Evolutionary conservation across 805 yeast species (phyloP), one percentile per base, ranked within the genome.

Genomic region (Wickerhamiella slavikovae): DNA sequence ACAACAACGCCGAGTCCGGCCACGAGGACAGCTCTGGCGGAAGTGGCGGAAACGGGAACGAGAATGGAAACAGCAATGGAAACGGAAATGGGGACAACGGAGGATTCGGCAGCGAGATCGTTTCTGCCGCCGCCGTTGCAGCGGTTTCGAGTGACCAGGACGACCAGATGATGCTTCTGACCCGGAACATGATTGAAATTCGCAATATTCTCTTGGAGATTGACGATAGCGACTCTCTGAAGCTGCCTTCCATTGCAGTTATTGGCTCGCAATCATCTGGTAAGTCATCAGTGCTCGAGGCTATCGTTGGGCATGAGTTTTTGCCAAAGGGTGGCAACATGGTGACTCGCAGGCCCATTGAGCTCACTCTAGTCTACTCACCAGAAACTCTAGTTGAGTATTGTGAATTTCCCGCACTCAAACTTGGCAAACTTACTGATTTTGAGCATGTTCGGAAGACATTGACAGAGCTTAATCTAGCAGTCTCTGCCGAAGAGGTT

Each of bases 301-400:
- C 94, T 5, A 77, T 89, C 34, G 99, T 89, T 4, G 99, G 99
- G n/a, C 93, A 78, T 42, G 95, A 89, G 48, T 89, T 89, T 41
- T 57, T 89, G 34, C 99, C 99, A 21, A 89, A 89, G 51, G 99
- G 99, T 19, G 68, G 79, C 24, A 89, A 91, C 48, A 91, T 89
- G 98, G 98, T 91, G 20, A 89, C 99, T 0, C 68, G 96, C 50
- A 66, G 98, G 42, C 99, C 99, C 2, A 85, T 89, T 27, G 99
- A 89, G 54, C 61, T 89, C 38, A 91, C 98, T 0, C 59, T 89
- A 28, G 73, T 89, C 6, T 83, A 89, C 47, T 69, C 93, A 3
- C 83, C 91, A n/a, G 61, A 61, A 8, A 50, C 70, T 1, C 80
- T 82, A 2, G 74, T 83, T 5, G 92, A 79, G 39, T 68, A 71